Evolutionary conservation across 176 grass and related monocot genomes (phyloP).

Genomic region (Poa annua): DNA sequence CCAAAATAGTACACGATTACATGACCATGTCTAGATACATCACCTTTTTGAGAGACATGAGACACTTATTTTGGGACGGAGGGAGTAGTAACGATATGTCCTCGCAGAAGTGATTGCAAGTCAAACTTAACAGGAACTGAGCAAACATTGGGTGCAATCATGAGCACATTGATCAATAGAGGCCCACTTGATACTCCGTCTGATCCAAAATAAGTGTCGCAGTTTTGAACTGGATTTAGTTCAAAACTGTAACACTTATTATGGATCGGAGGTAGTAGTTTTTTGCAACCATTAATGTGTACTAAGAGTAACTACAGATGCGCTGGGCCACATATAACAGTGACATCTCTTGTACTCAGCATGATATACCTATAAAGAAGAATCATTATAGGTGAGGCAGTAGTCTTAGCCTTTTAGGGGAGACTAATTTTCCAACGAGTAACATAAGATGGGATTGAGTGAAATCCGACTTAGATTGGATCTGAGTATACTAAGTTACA

Average conservation of each 20-base stretch:
- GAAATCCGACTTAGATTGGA: background rate
- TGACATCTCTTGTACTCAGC: slow-evolving; percentile 1
- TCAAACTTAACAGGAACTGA: background rate
- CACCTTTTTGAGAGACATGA: no score
- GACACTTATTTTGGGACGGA: no score
- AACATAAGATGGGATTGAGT: background rate
- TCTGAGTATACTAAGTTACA: slow-evolving; percentile 6
- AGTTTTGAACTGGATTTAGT: no score
- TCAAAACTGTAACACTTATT: no score
- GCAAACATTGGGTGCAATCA: background rate
- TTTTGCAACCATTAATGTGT: background rate
- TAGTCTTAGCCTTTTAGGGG: slow-evolving; percentile 3
- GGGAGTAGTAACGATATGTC: background rate
- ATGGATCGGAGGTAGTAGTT: no score
- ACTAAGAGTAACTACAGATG: slow-evolving; percentile 1
- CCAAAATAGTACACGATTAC: no score
- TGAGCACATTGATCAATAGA: background rate
- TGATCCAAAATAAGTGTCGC: no score
- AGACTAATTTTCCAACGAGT: background rate
- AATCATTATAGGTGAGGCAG: background rate
- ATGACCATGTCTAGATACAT: no score
- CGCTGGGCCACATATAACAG: background rate
- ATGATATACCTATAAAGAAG: slow-evolving; percentile 17
- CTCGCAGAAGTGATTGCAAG: slow-evolving; percentile 25
- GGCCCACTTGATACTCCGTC: background rate